phyloP scores from a whole-genome alignment of 2,329 filamentous ascomycete species.

The Hymenoscyphus fraxineus region DNA sequence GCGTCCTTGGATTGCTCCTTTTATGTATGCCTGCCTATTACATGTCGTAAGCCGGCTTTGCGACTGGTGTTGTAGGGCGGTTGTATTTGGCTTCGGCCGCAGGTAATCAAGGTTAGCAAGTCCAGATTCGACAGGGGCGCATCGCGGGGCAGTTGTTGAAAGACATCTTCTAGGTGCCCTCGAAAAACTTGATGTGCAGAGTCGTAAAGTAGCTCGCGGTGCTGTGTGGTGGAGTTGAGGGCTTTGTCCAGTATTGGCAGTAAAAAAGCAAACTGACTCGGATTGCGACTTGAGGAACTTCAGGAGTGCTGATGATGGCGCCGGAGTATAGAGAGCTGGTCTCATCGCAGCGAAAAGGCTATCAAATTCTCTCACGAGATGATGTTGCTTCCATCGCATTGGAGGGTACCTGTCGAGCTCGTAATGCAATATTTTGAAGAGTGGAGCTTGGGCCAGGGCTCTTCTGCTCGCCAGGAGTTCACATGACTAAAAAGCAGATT shows the following conservation, averaged over 20 bases:
- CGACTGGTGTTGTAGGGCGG: slow-evolving; percentile 6
- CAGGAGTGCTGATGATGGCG: slow-evolving; percentile 56
- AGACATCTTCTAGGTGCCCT: slow-evolving; percentile 21
- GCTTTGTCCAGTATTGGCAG: slow-evolving; percentile 36
- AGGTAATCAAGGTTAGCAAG: slow-evolving; percentile 30
- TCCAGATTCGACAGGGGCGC: slow-evolving; percentile 24
- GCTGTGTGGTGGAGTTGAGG: background rate
- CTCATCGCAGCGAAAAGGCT: slow-evolving; percentile 31
- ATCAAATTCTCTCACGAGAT: background rate
- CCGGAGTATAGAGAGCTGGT: slow-evolving; percentile 31
- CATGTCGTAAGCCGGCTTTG: background rate
- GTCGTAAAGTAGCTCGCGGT: background rate
- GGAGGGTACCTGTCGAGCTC: background rate
- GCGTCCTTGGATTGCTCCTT: slow-evolving; percentile 10
- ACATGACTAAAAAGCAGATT: background rate
- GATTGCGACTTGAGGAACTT: slow-evolving; percentile 71
- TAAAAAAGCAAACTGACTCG: slow-evolving; percentile 52
- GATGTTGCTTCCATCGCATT: slow-evolving; percentile 6
- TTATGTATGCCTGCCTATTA: background rate
- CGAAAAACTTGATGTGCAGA: slow-evolving; percentile 2
- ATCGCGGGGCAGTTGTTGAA: slow-evolving; percentile 20
- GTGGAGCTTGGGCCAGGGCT: slow-evolving; percentile 2
- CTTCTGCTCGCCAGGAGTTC: background rate
- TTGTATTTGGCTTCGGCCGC: slow-evolving; percentile 20
- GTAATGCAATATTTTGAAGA: background rate